Evolutionary conservation across 2,329 filamentous ascomycete species (phyloP).

Genomic region (Paramyrothecium roridum): DNA sequence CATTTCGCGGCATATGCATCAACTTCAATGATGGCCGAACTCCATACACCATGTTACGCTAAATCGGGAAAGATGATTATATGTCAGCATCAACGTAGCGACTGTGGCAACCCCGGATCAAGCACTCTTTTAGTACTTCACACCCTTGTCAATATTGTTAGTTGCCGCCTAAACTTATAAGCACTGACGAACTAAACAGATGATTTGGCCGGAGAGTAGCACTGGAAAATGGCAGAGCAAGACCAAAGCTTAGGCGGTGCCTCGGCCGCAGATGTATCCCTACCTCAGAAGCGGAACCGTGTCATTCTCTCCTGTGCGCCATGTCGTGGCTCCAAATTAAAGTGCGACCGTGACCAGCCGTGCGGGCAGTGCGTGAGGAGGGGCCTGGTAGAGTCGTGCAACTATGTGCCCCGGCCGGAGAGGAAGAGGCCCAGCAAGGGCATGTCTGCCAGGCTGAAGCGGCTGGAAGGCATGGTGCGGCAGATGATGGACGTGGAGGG

Average conservation of each 20-base stretch:
- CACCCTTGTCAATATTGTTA: too few relatives aligned
- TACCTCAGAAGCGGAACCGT: constrained; percentile 40
- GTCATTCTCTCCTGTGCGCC: constrained; percentile 50
- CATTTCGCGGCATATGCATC: too few relatives aligned
- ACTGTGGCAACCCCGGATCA: too few relatives aligned
- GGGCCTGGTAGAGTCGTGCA: constrained; percentile 40
- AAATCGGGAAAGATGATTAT: too few relatives aligned
- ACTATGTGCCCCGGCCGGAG: constrained; percentile 45
- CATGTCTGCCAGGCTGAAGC: constrained; percentile 52
- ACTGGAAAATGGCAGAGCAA: background rate
- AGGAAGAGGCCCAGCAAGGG: constrained; percentile 37
- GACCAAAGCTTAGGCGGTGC: constrained; percentile 17
- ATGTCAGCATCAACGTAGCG: too few relatives aligned
- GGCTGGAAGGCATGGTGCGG: constrained; percentile 57
- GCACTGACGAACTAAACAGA: too few relatives aligned
- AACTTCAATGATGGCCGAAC: too few relatives aligned
- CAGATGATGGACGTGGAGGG: constrained; percentile 46
- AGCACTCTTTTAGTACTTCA: too few relatives aligned
- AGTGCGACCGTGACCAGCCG: constrained; percentile 51
- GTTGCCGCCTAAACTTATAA: too few relatives aligned
- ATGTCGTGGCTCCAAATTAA: constrained; percentile 52
- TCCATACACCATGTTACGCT: too few relatives aligned
- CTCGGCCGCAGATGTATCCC: constrained; percentile 10
- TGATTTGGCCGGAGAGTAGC: too few relatives aligned
- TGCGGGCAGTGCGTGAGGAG: constrained; percentile 52